Evolutionary conservation across 2,329 filamentous ascomycete species (phyloP), one percentile per base, ranked within the genome.

Genomic region (Rhytidhysteron rufulum): DNA sequence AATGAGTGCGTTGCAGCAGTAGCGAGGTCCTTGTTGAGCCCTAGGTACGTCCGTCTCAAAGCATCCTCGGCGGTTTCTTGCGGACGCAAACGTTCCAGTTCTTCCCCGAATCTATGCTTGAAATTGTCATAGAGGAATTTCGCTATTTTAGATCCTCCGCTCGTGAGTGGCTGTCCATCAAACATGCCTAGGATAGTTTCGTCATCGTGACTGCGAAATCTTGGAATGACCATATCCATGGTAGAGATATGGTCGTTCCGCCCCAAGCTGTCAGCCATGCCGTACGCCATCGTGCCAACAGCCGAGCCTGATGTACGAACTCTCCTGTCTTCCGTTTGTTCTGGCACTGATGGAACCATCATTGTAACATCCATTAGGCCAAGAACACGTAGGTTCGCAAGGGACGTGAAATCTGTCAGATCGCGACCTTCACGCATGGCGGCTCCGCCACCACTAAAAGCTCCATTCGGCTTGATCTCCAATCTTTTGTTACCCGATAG

Each of bases 121-220:
- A 98, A 96, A 58, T 96, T 91, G 68, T 98, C 93, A 60, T 98
- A 91, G 21, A 98, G 72, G 57, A 88, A 98, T 63, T 96, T 97
- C 49, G 93, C 90, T 53, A 98, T 88, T 70, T 94, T 94, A 47
- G 90, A 96, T 31, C 93, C 94, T 45, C 90, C 87, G 45, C 81
- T 89, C 2, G 88, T 87, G 42, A 94, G 75, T n/a, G 84, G 80
- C 61, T 96, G 88, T 3, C 93, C 93, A 60, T 98, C 94, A 58
- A 98, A 98, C 65, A 98, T 77, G n/a, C 91, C 93, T 33, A 98
- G 71, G 2, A 98, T 75, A 32, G 88, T 90, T 64, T 97, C 90
- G 31, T 88, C 85, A 51, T 97, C 89, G 38, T 86, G 87, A 13
- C 89, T 86, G 57, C 90, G 86, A 69, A 96, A 93, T 33, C 88